A percentile compares a stretch with the other conserved stretches of the same genome.
Evolutionary conservation across 2,329 filamentous ascomycete species (phyloP).

Genomic region (Stromatinia cepivora): DNA sequence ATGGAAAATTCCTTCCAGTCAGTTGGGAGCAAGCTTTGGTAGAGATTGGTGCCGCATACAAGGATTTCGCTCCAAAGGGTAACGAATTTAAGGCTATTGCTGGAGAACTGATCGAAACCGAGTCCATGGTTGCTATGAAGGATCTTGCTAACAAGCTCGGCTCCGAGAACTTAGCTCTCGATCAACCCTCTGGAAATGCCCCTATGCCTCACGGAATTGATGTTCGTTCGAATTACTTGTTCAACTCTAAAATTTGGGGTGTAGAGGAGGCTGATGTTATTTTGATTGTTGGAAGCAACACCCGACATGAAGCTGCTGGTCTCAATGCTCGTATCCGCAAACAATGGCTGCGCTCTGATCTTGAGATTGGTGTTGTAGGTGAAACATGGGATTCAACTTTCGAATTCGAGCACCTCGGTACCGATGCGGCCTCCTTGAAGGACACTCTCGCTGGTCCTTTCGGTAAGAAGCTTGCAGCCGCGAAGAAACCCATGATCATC

Average conservation of each 20-base stretch:
- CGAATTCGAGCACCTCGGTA: slow-evolving; percentile 87
- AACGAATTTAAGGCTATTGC: slow-evolving; percentile 97
- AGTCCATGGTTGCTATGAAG: slow-evolving; percentile 94
- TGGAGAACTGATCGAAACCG: slow-evolving; percentile 86
- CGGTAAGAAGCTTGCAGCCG: slow-evolving; percentile 85
- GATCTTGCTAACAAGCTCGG: slow-evolving; percentile 95
- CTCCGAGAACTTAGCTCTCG: slow-evolving; percentile 91
- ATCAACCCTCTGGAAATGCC: slow-evolving; percentile 79
- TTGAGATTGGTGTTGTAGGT: slow-evolving; percentile 89
- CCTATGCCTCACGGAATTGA: slow-evolving; percentile 92
- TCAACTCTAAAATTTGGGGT: slow-evolving; percentile 93
- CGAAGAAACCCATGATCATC: slow-evolving; percentile 95
- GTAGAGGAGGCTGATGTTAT: slow-evolving; percentile 93
- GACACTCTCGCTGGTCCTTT: slow-evolving; percentile 81
- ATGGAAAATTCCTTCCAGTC: slow-evolving; percentile 87
- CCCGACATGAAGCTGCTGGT: slow-evolving; percentile 90
- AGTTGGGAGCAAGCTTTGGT: slow-evolving; percentile 94
- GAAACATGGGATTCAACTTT: slow-evolving; percentile 93
- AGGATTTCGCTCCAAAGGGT: slow-evolving; percentile 75
- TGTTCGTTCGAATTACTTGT: slow-evolving; percentile 89
- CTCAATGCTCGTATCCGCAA: slow-evolving; percentile 97
- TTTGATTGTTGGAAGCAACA: slow-evolving; percentile 91
- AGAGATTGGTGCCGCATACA: slow-evolving; percentile 80
- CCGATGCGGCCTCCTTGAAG: slow-evolving; percentile 78
- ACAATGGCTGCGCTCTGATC: slow-evolving; percentile 93